Conservation (phyloP, 129 eudicot species). For the Chrysanthemum lavandulifolium region DNA sequence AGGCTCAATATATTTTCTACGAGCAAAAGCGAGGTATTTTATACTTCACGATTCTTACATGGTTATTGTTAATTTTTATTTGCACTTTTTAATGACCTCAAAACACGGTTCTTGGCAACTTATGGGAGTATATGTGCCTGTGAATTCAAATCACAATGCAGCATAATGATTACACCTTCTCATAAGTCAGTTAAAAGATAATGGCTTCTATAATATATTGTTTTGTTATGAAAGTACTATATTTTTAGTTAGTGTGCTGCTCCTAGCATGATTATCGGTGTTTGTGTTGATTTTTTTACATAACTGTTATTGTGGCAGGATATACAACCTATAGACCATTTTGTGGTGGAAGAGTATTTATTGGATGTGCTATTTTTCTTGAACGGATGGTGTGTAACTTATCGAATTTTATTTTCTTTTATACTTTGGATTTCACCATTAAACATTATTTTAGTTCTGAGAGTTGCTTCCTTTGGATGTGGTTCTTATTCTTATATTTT, state of each 20-base stretch:
- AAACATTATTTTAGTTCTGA: too few relatives aligned
- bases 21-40: slow-evolving; percentile 75
- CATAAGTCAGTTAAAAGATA: too few relatives aligned
- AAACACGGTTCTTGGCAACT: too few relatives aligned
- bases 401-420: not conserved
- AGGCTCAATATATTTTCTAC: slow-evolving; percentile 91
- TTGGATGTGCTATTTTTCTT: slow-evolving; percentile 83
- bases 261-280: not conserved
- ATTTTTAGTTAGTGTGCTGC: too few relatives aligned
- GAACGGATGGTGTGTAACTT: slow-evolving; percentile 85
- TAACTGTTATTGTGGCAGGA: slow-evolving; percentile 47
- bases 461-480: too few relatives aligned
- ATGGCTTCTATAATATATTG: too few relatives aligned
- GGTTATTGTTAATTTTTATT: not conserved
- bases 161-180: too few relatives aligned
- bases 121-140: too few relatives aligned
- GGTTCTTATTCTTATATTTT: slow-evolving; percentile 23
- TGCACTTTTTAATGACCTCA: not conserved
- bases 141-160: too few relatives aligned
- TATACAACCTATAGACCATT: slow-evolving; percentile 82
- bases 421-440: not conserved
- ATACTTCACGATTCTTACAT: not conserved
- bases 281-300: slow-evolving; percentile 1
- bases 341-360: slow-evolving; percentile 92
- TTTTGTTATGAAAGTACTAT: too few relatives aligned